phyloP scores from a whole-genome alignment of 768 basidiomycete genomes.

The Cystofilobasidium capitatum region DNA sequence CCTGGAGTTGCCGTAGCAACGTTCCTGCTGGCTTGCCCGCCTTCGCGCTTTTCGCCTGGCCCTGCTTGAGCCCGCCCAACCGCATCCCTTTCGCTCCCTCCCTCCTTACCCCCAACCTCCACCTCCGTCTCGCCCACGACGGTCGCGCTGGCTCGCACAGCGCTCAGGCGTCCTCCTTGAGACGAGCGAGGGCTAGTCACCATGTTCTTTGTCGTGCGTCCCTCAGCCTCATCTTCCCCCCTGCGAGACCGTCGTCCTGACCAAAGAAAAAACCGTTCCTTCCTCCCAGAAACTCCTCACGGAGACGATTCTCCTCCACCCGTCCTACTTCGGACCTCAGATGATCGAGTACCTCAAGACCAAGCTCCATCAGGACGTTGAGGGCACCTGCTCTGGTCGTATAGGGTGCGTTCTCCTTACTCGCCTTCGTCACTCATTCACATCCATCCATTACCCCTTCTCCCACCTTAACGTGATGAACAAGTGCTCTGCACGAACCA shows the following conservation, averaged over 20 bases:
- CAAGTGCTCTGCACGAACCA: slow-evolving; percentile 17
- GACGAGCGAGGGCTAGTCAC: background rate
- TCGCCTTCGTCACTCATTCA: slow-evolving; percentile 47
- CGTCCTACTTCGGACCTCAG: slow-evolving; percentile 94
- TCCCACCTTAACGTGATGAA: slow-evolving; percentile 11
- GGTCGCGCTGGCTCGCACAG: background rate
- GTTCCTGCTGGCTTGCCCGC: no score
- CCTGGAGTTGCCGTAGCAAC: no score
- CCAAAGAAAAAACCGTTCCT: background rate
- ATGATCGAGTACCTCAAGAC: slow-evolving; percentile 87
- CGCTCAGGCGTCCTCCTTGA: background rate
- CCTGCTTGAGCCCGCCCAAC: background rate
- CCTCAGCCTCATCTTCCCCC: background rate
- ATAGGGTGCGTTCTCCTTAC: slow-evolving; percentile 50
- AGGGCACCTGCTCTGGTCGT: slow-evolving; percentile 91
- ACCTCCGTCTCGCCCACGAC: background rate
- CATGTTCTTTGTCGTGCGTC: slow-evolving; percentile 27
- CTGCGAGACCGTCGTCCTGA: background rate
- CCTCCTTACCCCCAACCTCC: background rate
- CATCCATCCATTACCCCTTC: background rate
- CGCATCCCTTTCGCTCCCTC: background rate
- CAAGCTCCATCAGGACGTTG: slow-evolving; percentile 89
- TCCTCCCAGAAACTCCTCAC: slow-evolving; percentile 77
- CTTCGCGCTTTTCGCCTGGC: background rate
- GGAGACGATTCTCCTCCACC: slow-evolving; percentile 94